A percentile compares a stretch with the other conserved stretches of the same genome.
phyloP scores from a whole-genome alignment of 2,329 filamentous ascomycete species.

The Leptographium flavum region DNA sequence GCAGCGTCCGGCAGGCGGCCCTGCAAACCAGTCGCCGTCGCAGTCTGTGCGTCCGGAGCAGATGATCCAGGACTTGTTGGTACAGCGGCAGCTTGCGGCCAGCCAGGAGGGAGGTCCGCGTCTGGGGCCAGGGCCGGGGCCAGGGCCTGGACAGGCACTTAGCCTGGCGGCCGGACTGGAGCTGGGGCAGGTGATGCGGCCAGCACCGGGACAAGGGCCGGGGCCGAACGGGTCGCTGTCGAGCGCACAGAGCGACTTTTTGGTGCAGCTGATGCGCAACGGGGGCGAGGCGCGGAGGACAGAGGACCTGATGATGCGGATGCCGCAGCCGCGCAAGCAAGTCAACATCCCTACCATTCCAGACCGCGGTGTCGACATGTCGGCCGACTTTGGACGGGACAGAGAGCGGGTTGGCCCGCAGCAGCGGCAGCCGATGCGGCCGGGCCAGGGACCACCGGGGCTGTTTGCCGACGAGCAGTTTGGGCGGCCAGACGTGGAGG shows the following conservation, averaged over 20 bases:
- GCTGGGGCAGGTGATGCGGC: not conserved
- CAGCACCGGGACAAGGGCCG: not conserved
- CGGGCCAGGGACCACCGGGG: conserved; percentile 30
- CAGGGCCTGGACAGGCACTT: not conserved
- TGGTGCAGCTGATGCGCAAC: conserved; percentile 67
- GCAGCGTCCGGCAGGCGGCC: conserved; percentile 26
- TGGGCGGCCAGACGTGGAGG: conserved; percentile 32
- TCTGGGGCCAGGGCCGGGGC: conserved; percentile 9
- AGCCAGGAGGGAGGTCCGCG: conserved; percentile 27
- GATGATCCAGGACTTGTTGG: conserved; percentile 45
- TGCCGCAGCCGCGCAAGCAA: conserved; percentile 36
- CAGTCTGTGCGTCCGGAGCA: conserved; percentile 38
- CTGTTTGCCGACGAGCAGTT: conserved; percentile 39
- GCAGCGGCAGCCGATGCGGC: conserved; percentile 25
- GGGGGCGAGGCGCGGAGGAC: conserved; percentile 34
- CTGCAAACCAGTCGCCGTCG: conserved; percentile 25
- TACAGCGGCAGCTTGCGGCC: conserved; percentile 40
- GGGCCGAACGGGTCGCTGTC: conserved; percentile 13
- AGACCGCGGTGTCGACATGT: conserved; percentile 36
- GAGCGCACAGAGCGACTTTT: conserved; percentile 64
- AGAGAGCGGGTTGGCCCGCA: conserved; percentile 12
- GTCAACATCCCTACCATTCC: conserved; percentile 30
- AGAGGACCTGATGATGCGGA: conserved; percentile 38
- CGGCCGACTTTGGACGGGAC: conserved; percentile 13
- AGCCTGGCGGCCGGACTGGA: not conserved